Conservation (phyloP, 1,284 basidiomycete species). For the Irpex rosettiformis region DNA sequence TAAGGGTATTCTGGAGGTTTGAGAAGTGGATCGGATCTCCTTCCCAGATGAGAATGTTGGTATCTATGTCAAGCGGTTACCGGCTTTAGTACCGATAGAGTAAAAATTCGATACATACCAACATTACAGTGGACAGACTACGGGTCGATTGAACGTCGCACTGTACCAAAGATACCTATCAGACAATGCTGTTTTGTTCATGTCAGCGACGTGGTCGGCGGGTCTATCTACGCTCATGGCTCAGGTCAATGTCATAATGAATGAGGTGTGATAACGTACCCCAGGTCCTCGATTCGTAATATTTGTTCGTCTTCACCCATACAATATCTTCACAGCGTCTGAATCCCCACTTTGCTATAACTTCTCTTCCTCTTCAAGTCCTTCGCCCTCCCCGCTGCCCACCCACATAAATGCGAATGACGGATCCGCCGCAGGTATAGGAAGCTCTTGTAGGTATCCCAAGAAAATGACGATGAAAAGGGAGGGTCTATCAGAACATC, state of each 20-base stretch:
- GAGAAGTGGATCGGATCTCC: conserved; percentile 77
- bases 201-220: conserved; percentile 79
- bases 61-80: conserved; percentile 57
- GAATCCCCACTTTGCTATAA: conserved; percentile 94
- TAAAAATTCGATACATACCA: conserved; percentile 55
- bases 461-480: conserved; percentile 78
- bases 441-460: conserved; percentile 81
- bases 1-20: conserved; percentile 94
- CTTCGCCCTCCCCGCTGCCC: conserved; percentile 86
- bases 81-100: too few species aligned
- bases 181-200: conserved; percentile 95
- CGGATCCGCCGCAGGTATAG: conserved; percentile 84
- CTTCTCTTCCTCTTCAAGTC: conserved; percentile 90
- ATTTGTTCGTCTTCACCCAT: conserved; percentile 92
- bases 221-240: conserved; percentile 54
- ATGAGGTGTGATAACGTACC: conserved; percentile 35
- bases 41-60: conserved; percentile 96
- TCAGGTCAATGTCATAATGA: neutral
- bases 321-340: conserved; percentile 95
- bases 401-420: conserved; percentile 98
- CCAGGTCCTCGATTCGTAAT: conserved; percentile 69
- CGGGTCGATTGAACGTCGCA: conserved; percentile 88
- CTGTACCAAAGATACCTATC: conserved; percentile 98
- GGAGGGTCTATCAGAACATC: conserved; percentile 93
- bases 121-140: conserved; percentile 99